Evolutionary conservation across 208 protist genomes (phyloP), one percentile per base, ranked within the genome.

Genomic region (Leishmania lainsoni): DNA sequence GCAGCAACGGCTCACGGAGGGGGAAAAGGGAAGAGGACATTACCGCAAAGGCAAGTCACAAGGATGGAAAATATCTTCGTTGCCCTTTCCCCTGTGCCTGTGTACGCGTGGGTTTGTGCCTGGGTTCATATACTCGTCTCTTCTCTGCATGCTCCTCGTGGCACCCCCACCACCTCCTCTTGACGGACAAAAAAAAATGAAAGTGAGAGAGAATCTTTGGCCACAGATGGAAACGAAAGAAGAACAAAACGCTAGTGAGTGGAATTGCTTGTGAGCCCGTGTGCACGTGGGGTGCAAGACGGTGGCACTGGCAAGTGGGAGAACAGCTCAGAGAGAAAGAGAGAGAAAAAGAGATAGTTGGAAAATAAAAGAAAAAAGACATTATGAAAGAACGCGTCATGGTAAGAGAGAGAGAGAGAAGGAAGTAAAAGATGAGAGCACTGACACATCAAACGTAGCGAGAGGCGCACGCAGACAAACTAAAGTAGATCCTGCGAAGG

Each of bases 211-310:
- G 1, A 39, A 39, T 39, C 35, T 1, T 39, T 39, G 35, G 35
- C 35, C 35, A 39, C 35, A 39, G 35, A 39, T 39, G 35, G 17
- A 69, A 69, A 52, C 32, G 22, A 68, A 78, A 72, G 4, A 22
- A 65, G 6, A 3, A 5, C 26, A 20, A 42, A 22, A 42, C 35
- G 63, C 16, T 32, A 49, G 70, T 63, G 70, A 42, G 5, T 52
- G 26, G 22, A 65, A 14, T 6, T 17, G 35, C 32, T 2, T 59
- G n/a, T 73, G 76, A 9, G 12, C 71, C 12, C 45, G 63, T n/a
- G 76, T 80, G 63, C 73, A 35, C 71, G 63, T 80, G 76, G 39
- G 59, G 22, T 63, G 3, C 58, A 63, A 22, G 58, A 22, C 58
- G 26, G 58, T 63, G n/a, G 9, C 8, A 12, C 22, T 63, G 58